A percentile compares a stretch with the other conserved stretches of the same genome.
Conservation (phyloP, 2,329 filamentous ascomycete species). For the Cladosporium halotolerans region DNA sequence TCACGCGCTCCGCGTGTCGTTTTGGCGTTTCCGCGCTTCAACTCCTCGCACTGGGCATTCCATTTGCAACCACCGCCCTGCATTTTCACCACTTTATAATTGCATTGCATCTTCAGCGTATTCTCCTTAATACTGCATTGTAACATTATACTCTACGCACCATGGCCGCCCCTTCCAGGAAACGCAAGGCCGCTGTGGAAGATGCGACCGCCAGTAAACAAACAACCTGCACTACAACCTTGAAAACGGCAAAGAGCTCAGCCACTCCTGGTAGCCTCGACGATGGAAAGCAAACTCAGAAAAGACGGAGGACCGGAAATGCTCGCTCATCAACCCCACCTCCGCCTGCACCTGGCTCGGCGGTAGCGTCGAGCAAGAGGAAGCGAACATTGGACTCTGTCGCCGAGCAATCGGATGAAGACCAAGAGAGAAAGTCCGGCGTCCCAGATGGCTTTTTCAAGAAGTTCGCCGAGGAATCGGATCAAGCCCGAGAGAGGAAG, state of each 20-base stretch:
- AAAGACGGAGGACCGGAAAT: constrained; percentile 12
- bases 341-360: constrained; percentile 9
- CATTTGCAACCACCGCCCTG: not conserved
- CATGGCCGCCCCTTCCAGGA: constrained; percentile 21
- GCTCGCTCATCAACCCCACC: constrained; percentile 20
- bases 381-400: constrained; percentile 21
- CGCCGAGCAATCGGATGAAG: constrained; percentile 19
- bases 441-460: constrained; percentile 13
- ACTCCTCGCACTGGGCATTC: too few species aligned
- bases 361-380: constrained; percentile 16
- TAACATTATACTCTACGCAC: constrained; percentile 8
- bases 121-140: not conserved
- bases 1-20: too few species aligned
- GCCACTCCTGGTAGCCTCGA: not conserved
- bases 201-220: constrained; percentile 22
- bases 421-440: constrained; percentile 15
- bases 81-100: constrained; percentile 1
- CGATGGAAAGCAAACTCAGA: not conserved
- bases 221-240: constrained; percentile 13
- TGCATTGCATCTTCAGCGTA: constrained; percentile 5
- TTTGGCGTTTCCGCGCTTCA: too few species aligned
- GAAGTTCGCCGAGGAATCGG: constrained; percentile 14
- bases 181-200: constrained; percentile 23
- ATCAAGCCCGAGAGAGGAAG: constrained; percentile 18
- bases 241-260: constrained; percentile 2